Percentiles rank a stretch among this genome's conserved stretches.
These are phyloP conservation scores for Suillus fuscotomentosus DNA, from an alignment of 768 basidiomycete species.

Conservation along the genomic window DNA sequence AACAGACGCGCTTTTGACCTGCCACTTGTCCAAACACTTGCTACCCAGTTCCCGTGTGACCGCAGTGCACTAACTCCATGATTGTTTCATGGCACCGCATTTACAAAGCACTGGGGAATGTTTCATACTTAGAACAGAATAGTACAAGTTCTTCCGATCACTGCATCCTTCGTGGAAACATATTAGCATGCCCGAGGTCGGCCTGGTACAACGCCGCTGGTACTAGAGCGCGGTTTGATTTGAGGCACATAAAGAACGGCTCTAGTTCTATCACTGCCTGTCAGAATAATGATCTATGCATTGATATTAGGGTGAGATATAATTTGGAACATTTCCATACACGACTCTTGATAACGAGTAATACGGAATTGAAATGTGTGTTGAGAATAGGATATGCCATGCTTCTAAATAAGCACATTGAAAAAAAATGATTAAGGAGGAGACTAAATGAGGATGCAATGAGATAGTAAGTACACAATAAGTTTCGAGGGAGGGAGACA, in stretches of 20 bases:
- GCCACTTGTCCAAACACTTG: neutral
- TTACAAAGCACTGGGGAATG: neutral
- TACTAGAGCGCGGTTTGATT: neutral
- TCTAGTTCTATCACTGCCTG: neutral
- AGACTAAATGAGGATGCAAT: slow-evolving; percentile 2
- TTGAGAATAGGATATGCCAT: neutral
- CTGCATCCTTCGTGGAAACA: neutral
- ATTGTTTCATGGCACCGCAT: neutral
- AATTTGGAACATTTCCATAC: neutral
- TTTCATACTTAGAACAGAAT: neutral
- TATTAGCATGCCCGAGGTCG: neutral
- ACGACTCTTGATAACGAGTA: neutral
- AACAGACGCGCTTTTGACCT: neutral
- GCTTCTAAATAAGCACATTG: slow-evolving; percentile 3
- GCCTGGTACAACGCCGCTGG: neutral
- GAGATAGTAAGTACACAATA: slow-evolving; percentile 4
- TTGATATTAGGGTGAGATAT: slow-evolving; percentile 4
- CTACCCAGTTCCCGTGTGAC: neutral
- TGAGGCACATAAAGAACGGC: neutral
- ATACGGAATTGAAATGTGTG: neutral
- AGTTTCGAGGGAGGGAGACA: neutral
- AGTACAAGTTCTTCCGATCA: neutral
- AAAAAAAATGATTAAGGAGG: neutral
- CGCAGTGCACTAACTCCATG: neutral
- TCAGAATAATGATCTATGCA: neutral